Conservation (phyloP, 1,284 basidiomycete species). For the Trichosporon inkin region DNA sequence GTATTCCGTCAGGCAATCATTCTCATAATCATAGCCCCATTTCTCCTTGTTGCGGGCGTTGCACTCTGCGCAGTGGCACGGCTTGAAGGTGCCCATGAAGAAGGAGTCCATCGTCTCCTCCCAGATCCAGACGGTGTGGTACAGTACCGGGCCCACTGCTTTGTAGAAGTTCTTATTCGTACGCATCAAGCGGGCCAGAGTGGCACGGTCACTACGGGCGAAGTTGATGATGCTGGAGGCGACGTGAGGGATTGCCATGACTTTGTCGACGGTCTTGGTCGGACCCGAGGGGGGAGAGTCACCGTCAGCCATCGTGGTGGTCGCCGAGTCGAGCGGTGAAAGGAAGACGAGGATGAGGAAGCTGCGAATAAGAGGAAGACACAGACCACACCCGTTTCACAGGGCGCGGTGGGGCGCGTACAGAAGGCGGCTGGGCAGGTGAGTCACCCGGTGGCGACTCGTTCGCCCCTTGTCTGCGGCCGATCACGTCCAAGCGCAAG, state of each 20-base stretch:
- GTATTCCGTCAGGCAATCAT: background rate
- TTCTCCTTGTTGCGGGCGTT: background rate
- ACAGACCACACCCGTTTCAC: too few species aligned
- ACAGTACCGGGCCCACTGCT: conserved; percentile 12
- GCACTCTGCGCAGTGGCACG: background rate
- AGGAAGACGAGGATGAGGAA: too few species aligned
- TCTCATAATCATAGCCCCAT: background rate
- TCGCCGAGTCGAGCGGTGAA: too few species aligned
- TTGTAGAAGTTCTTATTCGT: conserved; percentile 18
- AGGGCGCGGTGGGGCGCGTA: too few species aligned
- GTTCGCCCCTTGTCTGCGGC: too few species aligned
- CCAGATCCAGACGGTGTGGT: conserved; percentile 14
- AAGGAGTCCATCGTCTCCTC: conserved; percentile 9
- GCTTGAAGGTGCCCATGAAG: background rate
- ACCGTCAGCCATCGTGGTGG: background rate
- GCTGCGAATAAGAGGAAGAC: too few species aligned
- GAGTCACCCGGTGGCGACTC: too few species aligned
- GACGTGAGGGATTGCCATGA: conserved; percentile 12
- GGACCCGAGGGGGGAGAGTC: too few species aligned
- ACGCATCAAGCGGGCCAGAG: conserved; percentile 18
- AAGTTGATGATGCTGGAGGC: conserved; percentile 10
- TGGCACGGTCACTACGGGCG: conserved; percentile 10
- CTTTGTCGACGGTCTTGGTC: background rate
- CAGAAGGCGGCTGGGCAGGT: too few species aligned
- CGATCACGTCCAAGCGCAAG: too few species aligned